These are phyloP conservation scores for Hemileccinum impolitum DNA, from an alignment of 768 basidiomycete species.

Conservation along the genomic window DNA sequence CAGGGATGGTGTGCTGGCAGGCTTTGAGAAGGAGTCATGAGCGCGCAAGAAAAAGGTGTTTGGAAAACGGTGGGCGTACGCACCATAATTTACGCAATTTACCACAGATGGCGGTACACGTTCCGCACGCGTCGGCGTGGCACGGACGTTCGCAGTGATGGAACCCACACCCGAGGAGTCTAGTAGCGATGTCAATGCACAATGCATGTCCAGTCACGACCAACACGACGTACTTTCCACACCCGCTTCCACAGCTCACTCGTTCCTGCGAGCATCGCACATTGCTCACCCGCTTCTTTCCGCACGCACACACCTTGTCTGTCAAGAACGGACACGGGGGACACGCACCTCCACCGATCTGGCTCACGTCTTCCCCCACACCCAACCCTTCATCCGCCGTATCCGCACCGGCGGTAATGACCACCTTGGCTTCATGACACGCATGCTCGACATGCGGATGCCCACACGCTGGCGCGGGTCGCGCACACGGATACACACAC, in stretches of 20 bases:
- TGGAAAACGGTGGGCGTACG: constrained; percentile 25
- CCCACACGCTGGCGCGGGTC: constrained; percentile 70
- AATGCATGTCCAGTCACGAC: neutral
- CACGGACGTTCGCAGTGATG: constrained; percentile 84
- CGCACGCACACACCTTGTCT: constrained; percentile 81
- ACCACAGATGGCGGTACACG: constrained; percentile 74
- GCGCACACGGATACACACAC: constrained; percentile 79
- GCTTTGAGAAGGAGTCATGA: constrained; percentile 33
- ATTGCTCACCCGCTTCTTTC: constrained; percentile 77
- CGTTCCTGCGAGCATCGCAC: constrained; percentile 76
- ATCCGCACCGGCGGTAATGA: constrained; percentile 28
- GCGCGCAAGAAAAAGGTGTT: neutral
- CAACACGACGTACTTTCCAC: constrained; percentile 58
- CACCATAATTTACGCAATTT: constrained; percentile 86
- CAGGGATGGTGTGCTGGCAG: constrained; percentile 74
- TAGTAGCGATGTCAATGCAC: constrained; percentile 18
- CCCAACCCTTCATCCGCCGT: constrained; percentile 21
- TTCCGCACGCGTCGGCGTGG: constrained; percentile 79
- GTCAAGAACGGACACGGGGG: constrained; percentile 88
- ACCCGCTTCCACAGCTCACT: constrained; percentile 80
- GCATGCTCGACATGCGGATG: constrained; percentile 74
- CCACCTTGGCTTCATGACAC: constrained; percentile 76
- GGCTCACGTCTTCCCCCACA: neutral
- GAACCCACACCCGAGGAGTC: constrained; percentile 78
- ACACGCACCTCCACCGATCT: constrained; percentile 39